phyloP scores from a whole-genome alignment of 192 early-diverging fungal species.

The Dissophora ornata region DNA sequence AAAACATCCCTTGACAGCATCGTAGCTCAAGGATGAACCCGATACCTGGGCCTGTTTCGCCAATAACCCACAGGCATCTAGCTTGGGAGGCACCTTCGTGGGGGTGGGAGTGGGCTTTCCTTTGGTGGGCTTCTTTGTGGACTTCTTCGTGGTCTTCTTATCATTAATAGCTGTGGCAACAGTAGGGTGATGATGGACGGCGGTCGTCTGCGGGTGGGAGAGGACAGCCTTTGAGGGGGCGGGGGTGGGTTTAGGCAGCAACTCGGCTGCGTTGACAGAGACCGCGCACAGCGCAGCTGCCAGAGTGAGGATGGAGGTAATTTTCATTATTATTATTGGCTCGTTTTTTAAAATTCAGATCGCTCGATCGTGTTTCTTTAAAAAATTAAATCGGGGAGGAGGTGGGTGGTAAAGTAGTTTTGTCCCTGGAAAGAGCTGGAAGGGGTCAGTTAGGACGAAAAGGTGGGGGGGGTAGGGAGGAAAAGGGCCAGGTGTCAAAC shows the following conservation, averaged over 20 bases:
- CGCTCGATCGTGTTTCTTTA: background rate
- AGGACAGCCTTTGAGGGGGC: no score
- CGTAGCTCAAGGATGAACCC: background rate
- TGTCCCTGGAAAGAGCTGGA: slow-evolving; percentile 42
- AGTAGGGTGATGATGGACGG: no score
- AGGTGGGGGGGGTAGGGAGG: no score
- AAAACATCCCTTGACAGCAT: slow-evolving; percentile 25
- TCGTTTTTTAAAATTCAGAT: no score
- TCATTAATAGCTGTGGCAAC: no score
- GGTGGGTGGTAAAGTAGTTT: background rate
- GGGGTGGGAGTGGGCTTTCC: no score
- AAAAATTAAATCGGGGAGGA: background rate
- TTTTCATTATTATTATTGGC: slow-evolving; percentile 66
- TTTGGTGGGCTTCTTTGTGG: no score
- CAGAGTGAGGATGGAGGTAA: slow-evolving; percentile 57
- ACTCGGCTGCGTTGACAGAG: slow-evolving; percentile 60
- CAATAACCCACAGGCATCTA: slow-evolving; percentile 13
- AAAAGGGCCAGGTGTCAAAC: no score
- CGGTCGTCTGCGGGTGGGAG: no score
- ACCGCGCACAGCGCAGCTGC: slow-evolving; percentile 63
- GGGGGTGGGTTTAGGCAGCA: no score
- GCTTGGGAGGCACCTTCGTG: background rate
- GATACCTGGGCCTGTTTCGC: slow-evolving; percentile 2
- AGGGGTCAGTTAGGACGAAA: slow-evolving; percentile 13
- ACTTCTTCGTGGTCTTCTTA: no score